Evolutionary conservation across 2,329 filamentous ascomycete species (phyloP).

Genomic region (Ophiostoma ulmi): DNA sequence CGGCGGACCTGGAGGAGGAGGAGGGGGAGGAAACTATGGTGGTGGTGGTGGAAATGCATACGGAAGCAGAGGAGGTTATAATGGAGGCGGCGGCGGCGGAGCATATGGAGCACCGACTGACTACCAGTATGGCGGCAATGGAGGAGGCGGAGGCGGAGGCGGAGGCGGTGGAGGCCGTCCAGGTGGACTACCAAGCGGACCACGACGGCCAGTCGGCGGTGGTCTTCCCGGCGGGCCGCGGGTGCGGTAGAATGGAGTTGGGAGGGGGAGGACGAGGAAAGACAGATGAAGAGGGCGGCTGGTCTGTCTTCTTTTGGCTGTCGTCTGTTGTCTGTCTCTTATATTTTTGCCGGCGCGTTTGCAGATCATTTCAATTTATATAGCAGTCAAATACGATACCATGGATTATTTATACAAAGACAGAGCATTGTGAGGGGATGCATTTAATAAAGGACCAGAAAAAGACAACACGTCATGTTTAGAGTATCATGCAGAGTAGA

Average conservation of each 20-base stretch:
- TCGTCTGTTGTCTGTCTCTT: background rate
- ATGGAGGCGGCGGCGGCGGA: constrained; percentile 19
- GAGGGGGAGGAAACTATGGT: constrained; percentile 28
- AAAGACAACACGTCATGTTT: background rate
- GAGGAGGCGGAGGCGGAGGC: constrained; percentile 32
- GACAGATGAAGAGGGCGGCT: background rate
- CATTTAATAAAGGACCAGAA: background rate
- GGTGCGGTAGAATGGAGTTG: constrained; percentile 37
- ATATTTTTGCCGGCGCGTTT: too few relatives aligned
- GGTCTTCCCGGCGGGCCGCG: constrained; percentile 41
- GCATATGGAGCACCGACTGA: background rate
- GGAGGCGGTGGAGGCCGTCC: constrained; percentile 24
- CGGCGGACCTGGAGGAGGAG: constrained; percentile 28
- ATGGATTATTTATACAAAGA: background rate
- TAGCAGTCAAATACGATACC: background rate
- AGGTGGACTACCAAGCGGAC: constrained; percentile 39
- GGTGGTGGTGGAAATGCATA: constrained; percentile 20
- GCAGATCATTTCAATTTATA: background rate
- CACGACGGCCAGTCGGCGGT: constrained; percentile 29
- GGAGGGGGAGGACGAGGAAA: background rate
- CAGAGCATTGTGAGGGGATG: background rate
- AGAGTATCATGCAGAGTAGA: background rate
- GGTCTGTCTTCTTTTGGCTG: background rate
- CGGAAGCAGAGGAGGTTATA: too few relatives aligned
- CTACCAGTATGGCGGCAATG: constrained; percentile 21